These are phyloP conservation scores for Primulina eburnea DNA, from an alignment of 257 asterid species.

Conservation along the genomic window DNA sequence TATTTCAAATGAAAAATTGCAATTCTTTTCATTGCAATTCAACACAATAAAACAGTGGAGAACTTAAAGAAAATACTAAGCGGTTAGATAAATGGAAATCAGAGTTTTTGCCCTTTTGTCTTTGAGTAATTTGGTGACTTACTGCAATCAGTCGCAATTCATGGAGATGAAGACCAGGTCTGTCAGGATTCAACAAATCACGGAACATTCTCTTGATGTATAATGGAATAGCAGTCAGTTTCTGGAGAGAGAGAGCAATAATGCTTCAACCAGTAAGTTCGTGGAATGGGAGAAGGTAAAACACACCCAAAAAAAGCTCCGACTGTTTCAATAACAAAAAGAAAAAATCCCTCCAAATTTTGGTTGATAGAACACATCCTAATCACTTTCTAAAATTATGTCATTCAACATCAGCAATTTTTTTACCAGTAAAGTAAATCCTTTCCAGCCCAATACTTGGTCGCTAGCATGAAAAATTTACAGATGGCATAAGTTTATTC, in stretches of 20 bases:
- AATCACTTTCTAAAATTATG: not conserved
- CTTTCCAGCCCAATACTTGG: not conserved
- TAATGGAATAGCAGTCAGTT: slow-evolving; percentile 49
- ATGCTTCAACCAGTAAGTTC: not conserved
- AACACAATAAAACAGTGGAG: not conserved
- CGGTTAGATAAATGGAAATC: slow-evolving; percentile 17
- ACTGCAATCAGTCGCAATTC: slow-evolving; percentile 66
- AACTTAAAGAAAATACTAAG: not conserved
- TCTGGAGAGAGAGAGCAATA: slow-evolving; percentile 37
- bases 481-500: not conserved
- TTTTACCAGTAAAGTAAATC: not conserved
- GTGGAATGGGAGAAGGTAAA: not conserved
- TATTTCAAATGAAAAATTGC: not conserved
- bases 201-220: slow-evolving; percentile 52
- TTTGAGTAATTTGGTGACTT: slow-evolving; percentile 37
- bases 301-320: not conserved
- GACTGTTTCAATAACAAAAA: not conserved
- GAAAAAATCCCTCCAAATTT: not conserved
- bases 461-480: not conserved
- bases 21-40: not conserved
- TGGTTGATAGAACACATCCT: not conserved
- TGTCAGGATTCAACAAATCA: slow-evolving; percentile 66
- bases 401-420: not conserved
- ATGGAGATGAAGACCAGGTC: slow-evolving; percentile 55
- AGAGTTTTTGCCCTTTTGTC: not conserved